Evolutionary conservation across 768 basidiomycete species (phyloP).

Genomic region (Mycena venus): DNA sequence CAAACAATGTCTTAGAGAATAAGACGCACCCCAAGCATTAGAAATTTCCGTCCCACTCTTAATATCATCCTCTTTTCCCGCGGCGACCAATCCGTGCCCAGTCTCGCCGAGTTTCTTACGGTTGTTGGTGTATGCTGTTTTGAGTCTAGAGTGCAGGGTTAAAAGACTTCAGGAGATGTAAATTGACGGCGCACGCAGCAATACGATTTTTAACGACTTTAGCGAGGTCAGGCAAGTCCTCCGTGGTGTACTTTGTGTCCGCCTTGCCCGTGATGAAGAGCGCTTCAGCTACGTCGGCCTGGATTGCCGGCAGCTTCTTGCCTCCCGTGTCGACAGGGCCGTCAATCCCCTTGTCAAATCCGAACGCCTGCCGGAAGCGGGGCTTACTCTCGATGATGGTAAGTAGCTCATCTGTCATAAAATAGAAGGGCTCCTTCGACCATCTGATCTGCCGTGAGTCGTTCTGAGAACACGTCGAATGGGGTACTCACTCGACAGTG

Average conservation of each 20-base stretch:
- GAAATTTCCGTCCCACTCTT: background rate
- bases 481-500: too few species aligned
- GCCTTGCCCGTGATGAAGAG: background rate
- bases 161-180: too few species aligned
- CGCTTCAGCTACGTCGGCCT: background rate
- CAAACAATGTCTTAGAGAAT: background rate
- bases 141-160: background rate
- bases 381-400: slow-evolving; percentile 37
- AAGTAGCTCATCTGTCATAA: slow-evolving; percentile 34
- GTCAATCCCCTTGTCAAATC: slow-evolving; percentile 31
- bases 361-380: slow-evolving; percentile 35
- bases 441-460: background rate
- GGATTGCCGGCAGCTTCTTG: too few species aligned
- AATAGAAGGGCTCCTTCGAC: background rate
- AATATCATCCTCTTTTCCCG: background rate
- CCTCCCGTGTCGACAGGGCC: too few species aligned
- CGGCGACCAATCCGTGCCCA: too few species aligned
- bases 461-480: too few species aligned
- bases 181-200: background rate
- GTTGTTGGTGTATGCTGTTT: background rate
- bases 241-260: background rate
- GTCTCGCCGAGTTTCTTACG: background rate
- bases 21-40: slow-evolving; percentile 1
- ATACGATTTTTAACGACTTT: background rate
- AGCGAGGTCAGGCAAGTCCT: background rate